Evolutionary conservation across 495 filamentous ascomycete genomes (phyloP).

Genomic region (Hypoxylon cercidicola): DNA sequence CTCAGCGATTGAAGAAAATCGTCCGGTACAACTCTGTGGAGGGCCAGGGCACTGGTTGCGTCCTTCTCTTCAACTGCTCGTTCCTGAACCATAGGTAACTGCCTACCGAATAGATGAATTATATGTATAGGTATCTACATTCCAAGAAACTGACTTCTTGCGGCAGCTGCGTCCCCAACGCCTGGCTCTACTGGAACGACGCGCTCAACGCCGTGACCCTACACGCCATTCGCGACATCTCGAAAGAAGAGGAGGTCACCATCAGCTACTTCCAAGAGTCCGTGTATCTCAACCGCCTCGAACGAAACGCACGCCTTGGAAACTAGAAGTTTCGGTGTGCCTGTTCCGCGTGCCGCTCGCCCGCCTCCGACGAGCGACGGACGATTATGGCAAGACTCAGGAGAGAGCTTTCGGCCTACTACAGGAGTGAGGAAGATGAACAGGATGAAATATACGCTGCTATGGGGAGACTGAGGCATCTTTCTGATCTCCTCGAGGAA

Average conservation of each 20-base stretch:
- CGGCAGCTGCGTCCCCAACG: neutral
- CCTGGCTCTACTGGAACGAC: neutral
- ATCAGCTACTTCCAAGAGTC: constrained; percentile 1
- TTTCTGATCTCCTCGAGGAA: neutral
- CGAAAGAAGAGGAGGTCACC: neutral
- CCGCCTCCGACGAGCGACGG: neutral
- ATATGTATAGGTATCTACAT: neutral
- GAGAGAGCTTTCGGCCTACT: neutral
- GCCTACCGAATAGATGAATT: neutral
- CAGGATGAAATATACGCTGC: neutral
- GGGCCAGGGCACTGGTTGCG: neutral
- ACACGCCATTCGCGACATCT: neutral
- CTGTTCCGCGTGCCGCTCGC: neutral
- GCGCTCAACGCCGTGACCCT: neutral
- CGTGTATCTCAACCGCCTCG: neutral
- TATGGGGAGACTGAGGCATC: neutral
- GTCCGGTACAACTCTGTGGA: neutral
- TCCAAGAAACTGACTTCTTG: neutral
- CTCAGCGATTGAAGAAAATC: neutral
- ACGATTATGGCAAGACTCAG: neutral
- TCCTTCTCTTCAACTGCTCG: neutral
- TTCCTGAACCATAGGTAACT: neutral
- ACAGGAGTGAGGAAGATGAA: neutral
- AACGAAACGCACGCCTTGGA: neutral
- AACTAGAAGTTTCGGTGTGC: neutral